phyloP scores from a whole-genome alignment of 2,329 filamentous ascomycete genomes.

The Exophiala xenobiotica region DNA sequence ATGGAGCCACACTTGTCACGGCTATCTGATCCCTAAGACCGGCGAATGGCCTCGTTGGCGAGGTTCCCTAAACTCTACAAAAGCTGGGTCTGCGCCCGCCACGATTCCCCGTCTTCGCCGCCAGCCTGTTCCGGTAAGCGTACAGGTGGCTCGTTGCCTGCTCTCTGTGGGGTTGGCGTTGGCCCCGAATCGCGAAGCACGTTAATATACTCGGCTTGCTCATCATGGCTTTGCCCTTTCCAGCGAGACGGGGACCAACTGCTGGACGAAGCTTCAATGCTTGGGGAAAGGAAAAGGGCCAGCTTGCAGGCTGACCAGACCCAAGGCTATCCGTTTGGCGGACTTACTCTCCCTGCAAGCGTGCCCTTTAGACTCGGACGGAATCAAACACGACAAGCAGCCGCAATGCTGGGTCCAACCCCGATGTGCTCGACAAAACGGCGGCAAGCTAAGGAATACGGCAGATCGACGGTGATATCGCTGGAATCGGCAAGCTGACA shows the following conservation, averaged over 20 bases:
- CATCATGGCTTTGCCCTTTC: too few relatives aligned
- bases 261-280: neutral
- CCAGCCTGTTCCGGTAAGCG: constrained; percentile 13
- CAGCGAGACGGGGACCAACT: neutral
- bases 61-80: too few relatives aligned
- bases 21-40: neutral
- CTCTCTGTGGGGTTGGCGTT: neutral
- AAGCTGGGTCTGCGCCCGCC: neutral
- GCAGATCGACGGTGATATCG: constrained; percentile 20
- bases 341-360: neutral
- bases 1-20: neutral
- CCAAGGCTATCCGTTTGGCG: too few relatives aligned
- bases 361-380: neutral
- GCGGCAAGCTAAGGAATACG: constrained; percentile 8
- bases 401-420: constrained; percentile 15
- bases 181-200: neutral
- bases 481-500: constrained; percentile 22
- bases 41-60: neutral
- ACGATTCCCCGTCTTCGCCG: neutral
- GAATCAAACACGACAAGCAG: constrained; percentile 3
- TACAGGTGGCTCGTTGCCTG: constrained; percentile 7
- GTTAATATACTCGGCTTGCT: neutral
- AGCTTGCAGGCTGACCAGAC: neutral
- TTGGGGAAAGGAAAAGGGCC: neutral
- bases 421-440: constrained; percentile 2